Percentiles rank a stretch among this genome's conserved stretches.
These are phyloP conservation scores for Fusarium solani-melongenae DNA, from an alignment of 2,329 filamentous ascomycete genomes.

Conservation along the genomic window DNA sequence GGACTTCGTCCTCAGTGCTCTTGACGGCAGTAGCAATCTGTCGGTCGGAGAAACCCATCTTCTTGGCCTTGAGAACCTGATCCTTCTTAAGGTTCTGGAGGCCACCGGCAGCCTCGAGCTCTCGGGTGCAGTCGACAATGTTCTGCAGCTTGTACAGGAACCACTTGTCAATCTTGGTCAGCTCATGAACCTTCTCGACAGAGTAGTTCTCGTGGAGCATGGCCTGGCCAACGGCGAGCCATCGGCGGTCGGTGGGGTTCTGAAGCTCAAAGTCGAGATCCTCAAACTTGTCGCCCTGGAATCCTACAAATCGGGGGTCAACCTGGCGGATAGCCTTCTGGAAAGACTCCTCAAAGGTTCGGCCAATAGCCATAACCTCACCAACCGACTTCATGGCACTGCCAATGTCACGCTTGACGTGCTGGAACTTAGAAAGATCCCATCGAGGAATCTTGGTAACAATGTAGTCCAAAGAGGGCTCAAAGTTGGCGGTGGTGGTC, in stretches of 20 bases:
- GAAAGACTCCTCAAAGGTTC: slow-evolving; percentile 98
- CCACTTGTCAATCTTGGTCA: slow-evolving; percentile 99
- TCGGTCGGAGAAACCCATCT: slow-evolving; percentile 96
- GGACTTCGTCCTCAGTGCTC: slow-evolving; percentile 89
- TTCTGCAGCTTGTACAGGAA: slow-evolving; percentile 99
- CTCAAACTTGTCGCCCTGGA: slow-evolving; percentile 95
- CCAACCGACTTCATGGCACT: slow-evolving; percentile 99
- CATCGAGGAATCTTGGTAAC: slow-evolving; percentile 99
- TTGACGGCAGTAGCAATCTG: slow-evolving; percentile 91
- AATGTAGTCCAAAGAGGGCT: slow-evolving; percentile 96
- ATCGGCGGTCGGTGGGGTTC: slow-evolving; percentile 95
- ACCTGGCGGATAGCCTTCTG: slow-evolving; percentile 99
- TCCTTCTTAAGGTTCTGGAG: slow-evolving; percentile 89
- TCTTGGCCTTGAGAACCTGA: slow-evolving; percentile 90
- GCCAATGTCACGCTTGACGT: slow-evolving; percentile 96
- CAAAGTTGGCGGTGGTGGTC: slow-evolving; percentile 98
- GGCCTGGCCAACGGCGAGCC: slow-evolving; percentile 96
- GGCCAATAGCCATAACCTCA: slow-evolving; percentile 98
- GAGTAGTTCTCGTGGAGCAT: slow-evolving; percentile 98
- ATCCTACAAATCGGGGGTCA: slow-evolving; percentile 89
- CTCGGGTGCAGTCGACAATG: slow-evolving; percentile 89
- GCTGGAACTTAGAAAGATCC: slow-evolving; percentile 99
- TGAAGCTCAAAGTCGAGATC: slow-evolving; percentile 89
- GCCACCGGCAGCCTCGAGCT: slow-evolving; percentile 85
- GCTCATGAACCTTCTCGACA: slow-evolving; percentile 89